Percentiles rank a stretch among this genome's conserved stretches.
Evolutionary conservation across 164 flowering plant genomes (phyloP).

Genomic region (Protea cynaroides): DNA sequence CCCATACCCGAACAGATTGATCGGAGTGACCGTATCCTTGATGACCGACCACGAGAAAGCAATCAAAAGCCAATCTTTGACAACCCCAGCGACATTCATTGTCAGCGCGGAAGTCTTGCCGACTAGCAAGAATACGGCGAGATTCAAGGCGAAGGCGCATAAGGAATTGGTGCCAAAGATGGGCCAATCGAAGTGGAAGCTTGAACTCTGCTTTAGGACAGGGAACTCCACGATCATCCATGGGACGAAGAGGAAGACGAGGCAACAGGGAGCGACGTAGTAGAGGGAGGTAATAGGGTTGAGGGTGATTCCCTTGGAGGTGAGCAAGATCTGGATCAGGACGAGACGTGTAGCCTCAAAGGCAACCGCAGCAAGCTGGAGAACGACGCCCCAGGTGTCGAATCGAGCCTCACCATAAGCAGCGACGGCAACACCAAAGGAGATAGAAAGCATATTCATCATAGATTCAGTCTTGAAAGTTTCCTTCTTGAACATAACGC

Average conservation of each 20-base stretch:
- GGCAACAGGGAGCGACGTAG: constrained; percentile 27
- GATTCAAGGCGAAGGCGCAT: constrained; percentile 25
- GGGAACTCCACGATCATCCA: constrained; percentile 25
- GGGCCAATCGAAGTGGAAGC: constrained; percentile 17
- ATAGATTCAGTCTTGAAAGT: constrained; percentile 12
- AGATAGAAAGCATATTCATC: constrained; percentile 18
- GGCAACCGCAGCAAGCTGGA: constrained; percentile 18
- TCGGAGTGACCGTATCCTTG: constrained; percentile 20
- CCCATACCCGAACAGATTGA: constrained; percentile 26
- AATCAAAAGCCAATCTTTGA: constrained; percentile 28
- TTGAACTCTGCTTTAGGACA: constrained; percentile 15
- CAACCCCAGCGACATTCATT: constrained; percentile 29
- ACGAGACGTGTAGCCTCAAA: constrained; percentile 27
- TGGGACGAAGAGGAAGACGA: constrained; percentile 20
- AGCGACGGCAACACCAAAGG: constrained; percentile 19
- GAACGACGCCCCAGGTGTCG: constrained; percentile 20
- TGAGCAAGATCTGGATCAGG: constrained; percentile 25
- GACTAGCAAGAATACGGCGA: constrained; percentile 23
- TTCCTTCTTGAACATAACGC: constrained; percentile 13
- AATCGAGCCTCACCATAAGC: constrained; percentile 20
- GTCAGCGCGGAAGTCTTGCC: constrained; percentile 27
- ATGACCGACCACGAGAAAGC: constrained; percentile 26
- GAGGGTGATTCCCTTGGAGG: constrained; percentile 20
- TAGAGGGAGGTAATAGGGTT: constrained; percentile 26
- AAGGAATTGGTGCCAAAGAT: constrained; percentile 24